Base-by-base conservation (phyloP, 148 eudicot species). In the Camellia lanceoleosa region DNA sequence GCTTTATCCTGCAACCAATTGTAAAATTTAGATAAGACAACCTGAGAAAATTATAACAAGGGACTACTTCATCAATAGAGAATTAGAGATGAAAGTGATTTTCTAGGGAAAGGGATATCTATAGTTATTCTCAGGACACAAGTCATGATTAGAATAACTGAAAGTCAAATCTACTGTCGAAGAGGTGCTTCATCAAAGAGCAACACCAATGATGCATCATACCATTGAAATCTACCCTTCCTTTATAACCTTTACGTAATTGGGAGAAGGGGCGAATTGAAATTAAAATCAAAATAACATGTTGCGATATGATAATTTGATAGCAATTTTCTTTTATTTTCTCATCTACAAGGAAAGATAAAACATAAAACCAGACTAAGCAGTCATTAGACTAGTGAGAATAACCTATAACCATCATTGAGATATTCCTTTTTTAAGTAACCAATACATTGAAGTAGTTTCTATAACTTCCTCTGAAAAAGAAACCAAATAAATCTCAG, bases 1-100 rank as follows among this genome's bases (percentile, higher is more conserved):
- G 92, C 81, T 92, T 88, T 84, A 94, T 87, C 88, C 98, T 94
- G 96, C 77, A 73, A 85, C 54, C 74, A 85, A 76, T 51, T 55
- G 68, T 49, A 66, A 74, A 78, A 47, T 38, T 67, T 61, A 30
- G 13, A 5, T 68, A 30, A 68, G 13, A 72, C 44, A 44, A 72
- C 54, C 55, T 20, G 16, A 49, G 56, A 71, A 79, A 30, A 30
- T 30, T 1, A 30, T 30, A 30, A 30, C 38, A 30, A 30, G 38
- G 38, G 38, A 30, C 62, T 46, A 9, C 38, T 58, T 65, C 30
- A 19, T 79, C 18, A 16, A 12, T 38, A 1, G n/a, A 9, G 38
- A 30, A 30, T 30, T 30, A 30, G 38, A 30, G 38, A 30, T 30
- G 38, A 30, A 30, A 30, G 38, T 30, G 38, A 30, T 30, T 30